Percentiles rank a stretch among this genome's conserved stretches.
phyloP scores from a whole-genome alignment of 805 yeast genomes.

The Torulaspora delbrueckii region DNA sequence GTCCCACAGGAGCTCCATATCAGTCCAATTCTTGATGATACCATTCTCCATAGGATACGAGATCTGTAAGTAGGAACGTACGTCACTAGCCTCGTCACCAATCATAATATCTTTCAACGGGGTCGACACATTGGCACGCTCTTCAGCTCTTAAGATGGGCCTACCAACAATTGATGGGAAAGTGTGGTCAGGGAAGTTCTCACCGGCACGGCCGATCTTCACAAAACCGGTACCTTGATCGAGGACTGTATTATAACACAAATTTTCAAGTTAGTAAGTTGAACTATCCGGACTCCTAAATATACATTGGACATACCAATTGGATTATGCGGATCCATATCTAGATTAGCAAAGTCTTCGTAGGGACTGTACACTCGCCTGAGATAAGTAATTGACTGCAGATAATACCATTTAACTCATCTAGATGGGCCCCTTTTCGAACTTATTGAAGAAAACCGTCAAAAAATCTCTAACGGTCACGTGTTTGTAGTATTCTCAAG shows the following conservation, averaged over 20 bases:
- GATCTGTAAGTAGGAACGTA: slow-evolving; percentile 82
- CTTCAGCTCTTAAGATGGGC: slow-evolving; percentile 96
- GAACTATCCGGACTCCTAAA: not conserved
- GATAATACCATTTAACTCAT: not conserved
- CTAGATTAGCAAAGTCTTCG: not conserved
- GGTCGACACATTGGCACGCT: slow-evolving; percentile 54
- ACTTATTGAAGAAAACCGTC: not conserved
- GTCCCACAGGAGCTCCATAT: slow-evolving; percentile 98
- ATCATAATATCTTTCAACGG: slow-evolving; percentile 96
- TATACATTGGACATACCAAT: slow-evolving; percentile 27
- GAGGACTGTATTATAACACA: slow-evolving; percentile 47
- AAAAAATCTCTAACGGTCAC: not conserved
- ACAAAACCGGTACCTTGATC: slow-evolving; percentile 99
- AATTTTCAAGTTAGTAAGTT: slow-evolving; percentile 9
- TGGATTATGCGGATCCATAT: slow-evolving; percentile 35
- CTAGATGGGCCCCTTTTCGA: slow-evolving; percentile 9
- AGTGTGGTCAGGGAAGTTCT: slow-evolving; percentile 94
- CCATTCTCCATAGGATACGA: slow-evolving; percentile 99
- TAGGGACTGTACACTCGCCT: not conserved
- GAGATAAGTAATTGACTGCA: not conserved
- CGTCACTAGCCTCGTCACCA: slow-evolving; percentile 91
- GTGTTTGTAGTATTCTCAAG: not conserved
- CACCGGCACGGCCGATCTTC: slow-evolving; percentile 93
- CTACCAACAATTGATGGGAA: slow-evolving; percentile 97
- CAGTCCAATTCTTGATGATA: slow-evolving; percentile 95